These are phyloP conservation scores for Puya raimondii DNA, from an alignment of 176 grass and related monocot species.

Conservation along the genomic window DNA sequence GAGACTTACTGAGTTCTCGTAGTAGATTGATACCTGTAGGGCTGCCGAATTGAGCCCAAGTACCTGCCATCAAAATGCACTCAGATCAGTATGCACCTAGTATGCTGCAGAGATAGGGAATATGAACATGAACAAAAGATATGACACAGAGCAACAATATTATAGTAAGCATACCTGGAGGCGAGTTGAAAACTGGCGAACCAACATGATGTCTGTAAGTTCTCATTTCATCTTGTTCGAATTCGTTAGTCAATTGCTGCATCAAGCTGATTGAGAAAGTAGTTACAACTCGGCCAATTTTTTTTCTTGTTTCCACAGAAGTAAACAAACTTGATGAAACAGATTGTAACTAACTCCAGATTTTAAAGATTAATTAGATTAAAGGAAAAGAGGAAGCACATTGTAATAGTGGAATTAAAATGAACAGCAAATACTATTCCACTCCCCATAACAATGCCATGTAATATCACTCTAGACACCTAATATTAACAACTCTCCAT, in stretches of 20 bases:
- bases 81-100: conserved; percentile 11
- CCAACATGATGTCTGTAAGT: conserved; percentile 26
- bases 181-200: conserved; percentile 36
- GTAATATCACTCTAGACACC: too few species aligned
- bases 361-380: too few species aligned
- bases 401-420: too few species aligned
- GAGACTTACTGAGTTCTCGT: conserved; percentile 21
- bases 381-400: too few species aligned
- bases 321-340: not conserved
- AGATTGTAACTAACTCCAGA: too few species aligned
- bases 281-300: not conserved
- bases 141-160: not conserved
- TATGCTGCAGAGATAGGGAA: conserved; percentile 2
- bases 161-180: conserved; percentile 27
- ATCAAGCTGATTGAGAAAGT: conserved; percentile 24
- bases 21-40: conserved; percentile 30
- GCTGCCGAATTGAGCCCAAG: conserved; percentile 36
- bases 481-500: too few species aligned
- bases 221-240: conserved; percentile 42
- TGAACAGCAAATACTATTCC: too few species aligned
- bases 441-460: too few species aligned
- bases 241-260: conserved; percentile 36
- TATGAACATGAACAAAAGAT: not conserved
- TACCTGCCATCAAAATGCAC: conserved; percentile 25
- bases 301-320: not conserved